These are phyloP conservation scores for Trichoderma gracile DNA, from an alignment of 2,329 filamentous ascomycete species.

Conservation along the genomic window DNA sequence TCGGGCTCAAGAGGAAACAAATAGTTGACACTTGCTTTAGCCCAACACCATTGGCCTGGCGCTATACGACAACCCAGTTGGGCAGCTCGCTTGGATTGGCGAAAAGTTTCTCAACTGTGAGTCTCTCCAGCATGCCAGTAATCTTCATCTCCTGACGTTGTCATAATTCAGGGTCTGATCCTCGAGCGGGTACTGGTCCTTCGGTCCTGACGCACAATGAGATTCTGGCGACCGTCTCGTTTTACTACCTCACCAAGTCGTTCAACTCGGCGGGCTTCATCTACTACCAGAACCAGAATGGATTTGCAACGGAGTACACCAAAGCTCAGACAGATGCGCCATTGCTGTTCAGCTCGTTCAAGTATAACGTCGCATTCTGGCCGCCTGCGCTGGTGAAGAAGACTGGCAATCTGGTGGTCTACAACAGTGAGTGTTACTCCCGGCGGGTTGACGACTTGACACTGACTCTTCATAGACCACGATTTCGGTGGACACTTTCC, in stretches of 20 bases:
- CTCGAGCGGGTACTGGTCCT: slow-evolving; percentile 26
- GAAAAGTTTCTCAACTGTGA: slow-evolving; percentile 39
- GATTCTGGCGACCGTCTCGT: slow-evolving; percentile 29
- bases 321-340: slow-evolving; percentile 28
- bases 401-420: slow-evolving; percentile 30
- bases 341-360: slow-evolving; percentile 29
- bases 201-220: slow-evolving; percentile 30
- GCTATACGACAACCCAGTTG: slow-evolving; percentile 46
- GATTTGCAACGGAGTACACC: slow-evolving; percentile 24
- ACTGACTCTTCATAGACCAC: background rate
- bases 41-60: slow-evolving; percentile 47
- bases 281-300: slow-evolving; percentile 27
- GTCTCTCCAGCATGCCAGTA: background rate
- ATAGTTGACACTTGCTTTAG: slow-evolving; percentile 7
- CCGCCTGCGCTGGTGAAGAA: slow-evolving; percentile 24
- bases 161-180: slow-evolving; percentile 20
- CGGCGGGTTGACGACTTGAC: background rate
- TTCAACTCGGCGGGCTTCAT: slow-evolving; percentile 31
- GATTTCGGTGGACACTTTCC: slow-evolving; percentile 28
- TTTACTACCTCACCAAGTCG: slow-evolving; percentile 34
- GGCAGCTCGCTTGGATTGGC: slow-evolving; percentile 46
- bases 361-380: slow-evolving; percentile 30
- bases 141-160: background rate
- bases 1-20: background rate
- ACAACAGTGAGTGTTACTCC: slow-evolving; percentile 18